These are phyloP conservation scores for Bidens hawaiensis DNA, from an alignment of 140 eudicot genomes.

Conservation along the genomic window DNA sequence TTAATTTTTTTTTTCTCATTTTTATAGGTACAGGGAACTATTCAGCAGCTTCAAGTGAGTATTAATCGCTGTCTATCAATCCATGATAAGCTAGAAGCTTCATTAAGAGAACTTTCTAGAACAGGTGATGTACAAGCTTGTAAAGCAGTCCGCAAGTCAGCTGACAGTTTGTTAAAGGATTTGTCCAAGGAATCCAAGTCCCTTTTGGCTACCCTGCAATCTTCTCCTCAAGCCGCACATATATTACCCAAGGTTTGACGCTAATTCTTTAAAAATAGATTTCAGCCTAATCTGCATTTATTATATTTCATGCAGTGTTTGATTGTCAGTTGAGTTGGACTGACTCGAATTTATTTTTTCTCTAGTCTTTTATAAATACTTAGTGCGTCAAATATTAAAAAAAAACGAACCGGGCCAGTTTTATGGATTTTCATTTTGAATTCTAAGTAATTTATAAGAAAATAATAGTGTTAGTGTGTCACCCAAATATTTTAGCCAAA, in stretches of 20 bases:
- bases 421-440: too few relatives aligned
- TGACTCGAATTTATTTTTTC: too few relatives aligned
- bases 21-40: conserved; percentile 62
- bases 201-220: conserved; percentile 65
- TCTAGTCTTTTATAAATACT: too few relatives aligned
- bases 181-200: conserved; percentile 81
- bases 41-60: conserved; percentile 68
- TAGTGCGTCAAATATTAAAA: too few relatives aligned
- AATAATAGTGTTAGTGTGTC: too few relatives aligned
- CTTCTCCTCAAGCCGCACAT: conserved; percentile 75
- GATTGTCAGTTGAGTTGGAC: too few relatives aligned
- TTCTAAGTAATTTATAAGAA: too few relatives aligned
- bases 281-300: background rate
- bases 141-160: conserved; percentile 87
- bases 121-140: conserved; percentile 89
- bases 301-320: background rate
- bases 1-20: background rate
- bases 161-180: conserved; percentile 69
- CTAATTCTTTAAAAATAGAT: background rate
- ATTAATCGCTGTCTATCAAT: conserved; percentile 47
- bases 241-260: conserved; percentile 67
- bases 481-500: too few relatives aligned
- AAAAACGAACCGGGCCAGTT: too few relatives aligned
- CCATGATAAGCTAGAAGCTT: conserved; percentile 86
- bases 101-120: conserved; percentile 88